Evolutionary conservation across 805 yeast genomes (phyloP).

Genomic region (Cyberlindnera mississippiensis): DNA sequence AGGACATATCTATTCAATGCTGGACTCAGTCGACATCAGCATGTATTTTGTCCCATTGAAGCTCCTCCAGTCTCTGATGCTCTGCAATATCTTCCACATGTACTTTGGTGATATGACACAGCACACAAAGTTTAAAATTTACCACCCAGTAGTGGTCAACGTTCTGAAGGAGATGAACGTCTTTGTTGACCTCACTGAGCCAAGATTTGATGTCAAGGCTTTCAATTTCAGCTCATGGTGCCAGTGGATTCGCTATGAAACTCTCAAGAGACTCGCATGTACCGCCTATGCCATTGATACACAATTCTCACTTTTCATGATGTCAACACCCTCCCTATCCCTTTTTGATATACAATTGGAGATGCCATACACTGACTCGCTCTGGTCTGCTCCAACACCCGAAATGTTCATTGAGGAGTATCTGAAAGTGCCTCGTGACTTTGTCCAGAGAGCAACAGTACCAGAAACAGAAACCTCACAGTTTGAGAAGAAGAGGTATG

Average conservation of each 20-base stretch:
- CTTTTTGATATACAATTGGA: slow-evolving; percentile 43
- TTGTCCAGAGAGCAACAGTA: slow-evolving; percentile 6
- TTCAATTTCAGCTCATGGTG: slow-evolving; percentile 32
- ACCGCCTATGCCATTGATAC: slow-evolving; percentile 40
- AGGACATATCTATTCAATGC: slow-evolving; percentile 10
- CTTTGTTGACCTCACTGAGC: slow-evolving; percentile 14
- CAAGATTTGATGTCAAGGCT: slow-evolving; percentile 3
- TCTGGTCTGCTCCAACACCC: slow-evolving; percentile 36
- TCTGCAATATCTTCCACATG: slow-evolving; percentile 22
- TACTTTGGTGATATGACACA: slow-evolving; percentile 24
- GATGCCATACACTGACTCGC: slow-evolving; percentile 42
- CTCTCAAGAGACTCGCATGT: slow-evolving; percentile 38
- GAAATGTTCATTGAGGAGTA: slow-evolving; percentile 25
- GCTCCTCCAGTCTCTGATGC: slow-evolving; percentile 24
- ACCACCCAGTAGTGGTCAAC: slow-evolving; percentile 23
- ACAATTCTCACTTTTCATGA: slow-evolving; percentile 34
- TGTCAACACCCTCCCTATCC: slow-evolving; percentile 33
- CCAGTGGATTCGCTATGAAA: slow-evolving; percentile 44
- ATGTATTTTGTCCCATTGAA: slow-evolving; percentile 14
- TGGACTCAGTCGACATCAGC: slow-evolving; percentile 12
- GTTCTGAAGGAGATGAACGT: slow-evolving; percentile 19
- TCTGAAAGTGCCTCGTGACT: slow-evolving; percentile 28
- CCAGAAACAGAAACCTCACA: not conserved
- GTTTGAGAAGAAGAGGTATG: slow-evolving; percentile 8
- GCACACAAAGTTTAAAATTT: slow-evolving; percentile 16